Base-by-base conservation (phyloP, 2,329 filamentous ascomycete species). In the Arthrocladium fulminans region DNA sequence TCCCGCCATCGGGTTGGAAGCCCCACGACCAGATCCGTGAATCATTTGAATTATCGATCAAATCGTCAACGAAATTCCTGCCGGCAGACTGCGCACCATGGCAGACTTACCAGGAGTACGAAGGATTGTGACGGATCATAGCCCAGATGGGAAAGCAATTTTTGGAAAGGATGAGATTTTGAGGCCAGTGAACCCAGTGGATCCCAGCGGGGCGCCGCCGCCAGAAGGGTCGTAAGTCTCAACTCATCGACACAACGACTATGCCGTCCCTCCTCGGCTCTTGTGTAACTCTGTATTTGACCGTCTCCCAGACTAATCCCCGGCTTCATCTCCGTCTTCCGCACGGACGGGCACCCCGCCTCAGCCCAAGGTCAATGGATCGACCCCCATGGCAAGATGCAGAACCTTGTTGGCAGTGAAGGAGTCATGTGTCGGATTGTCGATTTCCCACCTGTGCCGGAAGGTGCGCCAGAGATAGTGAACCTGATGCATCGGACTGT, bases 271-370 rank as follows among this genome's bases (percentile, higher is more conserved):
- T n/a, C 34, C 12, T 37, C 8, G 8, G 29, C 8, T n/a, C 8
- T 8, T n/a, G n/a, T 9, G 9, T 32, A 32, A n/a, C 29, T n/a
- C 9, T 9, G 9, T 9, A 40, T 10, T 24, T 19, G 6, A 15
- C 40, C 27, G 12, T 13, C 39, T 3, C n/a, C n/a, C 15, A 46
- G 49, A 20, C 52, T 49, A 30, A 54, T 55, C 27, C 52, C 54
- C 9, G 59, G 55, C 34, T 60, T 63, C 46, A 58, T 58, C 3
- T 59, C 57, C 48, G 25, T 61, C 24, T 60, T 51, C 54, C 51
- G 52, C 27, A 60, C 59, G 2, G 52, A 54, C 22, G 49, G 52
- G n/a, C 45, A 55, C 25, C 60, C 60, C 3, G 58, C 58, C 29
- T 50, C 54, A 27, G 50, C 51, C 10, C 51, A 59, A n/a, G 55